phyloP scores from a whole-genome alignment of 1,139 yeast species.

The Hanseniaspora sp. region DNA sequence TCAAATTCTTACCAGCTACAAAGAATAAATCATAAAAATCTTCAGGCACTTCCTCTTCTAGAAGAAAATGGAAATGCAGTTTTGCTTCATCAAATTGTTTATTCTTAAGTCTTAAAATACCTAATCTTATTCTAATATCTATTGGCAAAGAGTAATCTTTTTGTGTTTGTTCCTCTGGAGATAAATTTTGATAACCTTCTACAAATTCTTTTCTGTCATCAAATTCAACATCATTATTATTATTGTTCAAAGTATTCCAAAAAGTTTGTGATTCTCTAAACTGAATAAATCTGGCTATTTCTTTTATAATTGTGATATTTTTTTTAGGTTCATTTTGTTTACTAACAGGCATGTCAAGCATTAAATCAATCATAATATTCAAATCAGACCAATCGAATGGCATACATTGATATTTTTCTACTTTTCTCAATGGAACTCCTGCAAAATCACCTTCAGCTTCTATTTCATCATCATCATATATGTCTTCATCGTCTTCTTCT shows the following conservation, averaged over 20 bases:
- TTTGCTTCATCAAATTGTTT: slow-evolving; percentile 61
- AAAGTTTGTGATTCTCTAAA: slow-evolving; percentile 57
- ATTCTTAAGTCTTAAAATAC: slow-evolving; percentile 56
- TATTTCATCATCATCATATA: slow-evolving; percentile 17
- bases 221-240: slow-evolving; percentile 67
- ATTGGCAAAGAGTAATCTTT: slow-evolving; percentile 53
- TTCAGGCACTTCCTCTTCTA: slow-evolving; percentile 41
- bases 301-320: slow-evolving; percentile 56
- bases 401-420: slow-evolving; percentile 28
- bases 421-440: slow-evolving; percentile 24
- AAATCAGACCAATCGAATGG: slow-evolving; percentile 81
- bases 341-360: slow-evolving; percentile 34
- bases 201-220: slow-evolving; percentile 52
- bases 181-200: slow-evolving; percentile 32
- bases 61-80: slow-evolving; percentile 51
- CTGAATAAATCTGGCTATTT: slow-evolving; percentile 76
- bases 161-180: slow-evolving; percentile 29
- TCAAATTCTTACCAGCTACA: slow-evolving; percentile 67
- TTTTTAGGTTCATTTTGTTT: slow-evolving; percentile 38
- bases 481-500: slow-evolving; percentile 17
- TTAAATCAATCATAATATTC: slow-evolving; percentile 68
- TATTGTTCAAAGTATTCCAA: slow-evolving; percentile 54
- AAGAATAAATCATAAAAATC: slow-evolving; percentile 62
- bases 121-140: slow-evolving; percentile 75
- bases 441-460: slow-evolving; percentile 20